Conservation (phyloP, 2,329 filamentous ascomycete genomes). For the Fonsecaea nubica region DNA sequence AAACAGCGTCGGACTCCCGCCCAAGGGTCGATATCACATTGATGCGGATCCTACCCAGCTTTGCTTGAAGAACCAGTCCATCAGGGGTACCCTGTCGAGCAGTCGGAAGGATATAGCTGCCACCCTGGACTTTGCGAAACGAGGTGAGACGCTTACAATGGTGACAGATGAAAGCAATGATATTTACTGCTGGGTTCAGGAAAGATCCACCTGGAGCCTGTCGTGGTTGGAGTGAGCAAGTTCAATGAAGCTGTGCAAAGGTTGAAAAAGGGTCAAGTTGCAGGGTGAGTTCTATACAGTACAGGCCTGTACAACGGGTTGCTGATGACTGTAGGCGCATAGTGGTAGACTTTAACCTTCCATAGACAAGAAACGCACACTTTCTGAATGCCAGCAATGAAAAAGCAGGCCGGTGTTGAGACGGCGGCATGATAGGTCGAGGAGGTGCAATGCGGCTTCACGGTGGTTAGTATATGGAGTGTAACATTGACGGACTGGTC, state of each 20-base stretch:
- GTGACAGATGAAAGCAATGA: neutral
- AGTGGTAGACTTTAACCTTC: conserved; percentile 40
- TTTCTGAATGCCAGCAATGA: too few relatives aligned
- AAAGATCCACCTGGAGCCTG: conserved; percentile 39
- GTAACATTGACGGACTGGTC: too few relatives aligned
- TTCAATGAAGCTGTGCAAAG: conserved; percentile 39
- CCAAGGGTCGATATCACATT: conserved; percentile 33
- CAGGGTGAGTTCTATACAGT: conserved; percentile 31
- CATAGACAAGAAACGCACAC: conserved; percentile 16
- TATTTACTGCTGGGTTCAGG: conserved; percentile 23
- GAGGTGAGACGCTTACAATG: conserved; percentile 20
- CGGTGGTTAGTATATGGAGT: too few relatives aligned
- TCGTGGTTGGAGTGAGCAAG: conserved; percentile 34
- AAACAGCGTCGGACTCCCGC: conserved; percentile 49
- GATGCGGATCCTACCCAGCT: conserved; percentile 30
- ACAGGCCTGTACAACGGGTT: conserved; percentile 1
- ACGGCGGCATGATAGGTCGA: too few relatives aligned
- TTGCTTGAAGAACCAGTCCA: conserved; percentile 30
- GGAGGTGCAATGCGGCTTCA: too few relatives aligned
- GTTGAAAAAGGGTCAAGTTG: conserved; percentile 38
- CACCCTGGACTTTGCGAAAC: conserved; percentile 35
- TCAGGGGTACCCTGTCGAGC: conserved; percentile 32
- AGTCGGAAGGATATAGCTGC: conserved; percentile 31
- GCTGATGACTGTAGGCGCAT: conserved; percentile 32
- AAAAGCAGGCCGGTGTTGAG: too few relatives aligned